Conservation (phyloP, 805 yeast genomes). For the Ogataea siamensis region DNA sequence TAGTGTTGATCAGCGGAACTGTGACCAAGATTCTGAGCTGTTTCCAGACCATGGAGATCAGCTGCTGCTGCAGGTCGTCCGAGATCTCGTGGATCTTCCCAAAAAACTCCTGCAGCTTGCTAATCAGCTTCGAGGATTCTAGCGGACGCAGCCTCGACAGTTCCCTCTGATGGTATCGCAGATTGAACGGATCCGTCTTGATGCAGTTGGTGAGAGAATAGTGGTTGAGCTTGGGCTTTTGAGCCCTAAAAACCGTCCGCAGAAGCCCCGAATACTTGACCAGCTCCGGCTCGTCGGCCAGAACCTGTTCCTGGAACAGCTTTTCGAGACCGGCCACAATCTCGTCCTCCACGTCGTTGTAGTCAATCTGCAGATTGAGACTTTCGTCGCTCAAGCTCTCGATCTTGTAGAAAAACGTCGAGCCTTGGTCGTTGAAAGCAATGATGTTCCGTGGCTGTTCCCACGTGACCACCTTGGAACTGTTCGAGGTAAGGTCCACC, state of each 20-base stretch:
- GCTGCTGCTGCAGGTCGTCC: conserved; percentile 2
- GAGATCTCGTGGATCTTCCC: conserved; percentile 8
- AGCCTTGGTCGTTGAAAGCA: conserved; percentile 71
- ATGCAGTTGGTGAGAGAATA: conserved; percentile 29
- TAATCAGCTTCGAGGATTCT: conserved; percentile 16
- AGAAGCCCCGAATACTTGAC: conserved; percentile 26
- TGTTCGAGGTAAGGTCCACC: conserved; percentile 33
- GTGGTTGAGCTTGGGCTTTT: conserved; percentile 28
- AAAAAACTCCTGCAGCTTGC: conserved; percentile 16
- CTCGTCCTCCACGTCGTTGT: conserved; percentile 48
- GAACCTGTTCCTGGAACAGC: conserved; percentile 18
- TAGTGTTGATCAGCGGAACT: conserved; percentile 56
- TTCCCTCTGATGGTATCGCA: conserved; percentile 3
- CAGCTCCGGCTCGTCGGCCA: conserved; percentile 9
- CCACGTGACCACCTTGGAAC: conserved; percentile 28
- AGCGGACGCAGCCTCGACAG: conserved; percentile 15
- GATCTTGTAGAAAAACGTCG: conserved; percentile 58
- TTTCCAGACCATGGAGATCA: conserved; percentile 11
- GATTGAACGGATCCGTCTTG: conserved; percentile 14
- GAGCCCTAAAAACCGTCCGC: conserved; percentile 19
- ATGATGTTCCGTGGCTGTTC: conserved; percentile 38
- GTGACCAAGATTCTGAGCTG: conserved; percentile 51
- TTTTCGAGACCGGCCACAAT: conserved; percentile 32
- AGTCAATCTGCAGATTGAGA: conserved; percentile 43
- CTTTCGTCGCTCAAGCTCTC: conserved; percentile 34